Base-by-base conservation (phyloP, 805 yeast genomes). In the Metschnikowia continentalis region DNA sequence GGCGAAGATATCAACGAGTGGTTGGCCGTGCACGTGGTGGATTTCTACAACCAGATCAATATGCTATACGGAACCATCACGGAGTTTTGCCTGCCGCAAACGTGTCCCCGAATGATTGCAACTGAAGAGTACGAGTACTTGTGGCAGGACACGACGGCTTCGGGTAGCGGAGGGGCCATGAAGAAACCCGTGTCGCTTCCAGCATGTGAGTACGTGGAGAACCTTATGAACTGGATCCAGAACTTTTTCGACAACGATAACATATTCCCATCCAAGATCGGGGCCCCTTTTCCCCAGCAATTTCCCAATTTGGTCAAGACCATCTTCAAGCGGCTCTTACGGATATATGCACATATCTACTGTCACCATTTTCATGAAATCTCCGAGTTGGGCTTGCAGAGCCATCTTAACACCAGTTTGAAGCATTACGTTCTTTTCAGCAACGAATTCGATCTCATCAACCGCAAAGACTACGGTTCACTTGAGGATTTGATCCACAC, bases 301-400 rank as follows among this genome's bases (percentile, higher is more conserved):
- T 91, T 95, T 61, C 83, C 83, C 20, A 78, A 83, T 6, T 77
- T 89, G 54, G 88, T 90, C 41, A 86, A 84, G 61, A 91, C 96
- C 17, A 89, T 94, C 43, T 82, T 94, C 76, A 90, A 92, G 69
- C 80, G 99, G 58, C 74, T 94, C 46, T 94, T 91, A 69, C 79
- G 99, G 65, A 90, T 94, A 3, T 94, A 94, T 64, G 98, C 99
- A 1, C 99, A 94, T 70, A 88, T 94, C 41, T 94, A 94, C 69
- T 94, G 99, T 64, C 98, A 94, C 64, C 99, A 94, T 67, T 92
- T 94, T 68, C 96, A 90, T 65, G 97, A 92, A 68, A 88, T 94
- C 51, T 81, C 90, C 38, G 98, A 91, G 65, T 76, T 94, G 59
- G 96, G 96, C 2, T 74, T 92, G 60, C 97, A 91, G 66, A 87